These are phyloP conservation scores for Rubia balearica DNA, from an alignment of 305 asterid species.

Conservation along the genomic window DNA sequence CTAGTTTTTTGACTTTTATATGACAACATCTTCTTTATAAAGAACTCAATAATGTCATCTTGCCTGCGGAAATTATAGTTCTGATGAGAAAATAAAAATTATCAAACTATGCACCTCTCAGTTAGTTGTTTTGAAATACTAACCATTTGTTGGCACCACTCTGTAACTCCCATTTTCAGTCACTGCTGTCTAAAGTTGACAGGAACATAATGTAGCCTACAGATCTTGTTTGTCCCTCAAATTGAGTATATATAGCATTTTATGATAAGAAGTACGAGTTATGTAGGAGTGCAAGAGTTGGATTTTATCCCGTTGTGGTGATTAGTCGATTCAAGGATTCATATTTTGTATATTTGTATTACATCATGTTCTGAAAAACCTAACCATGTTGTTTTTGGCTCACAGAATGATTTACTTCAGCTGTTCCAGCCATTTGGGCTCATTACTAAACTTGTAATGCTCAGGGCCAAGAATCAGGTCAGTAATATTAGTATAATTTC, in stretches of 20 bases:
- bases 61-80: neutral
- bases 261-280: neutral
- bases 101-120: neutral
- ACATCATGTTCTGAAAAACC: neutral
- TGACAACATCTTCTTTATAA: neutral
- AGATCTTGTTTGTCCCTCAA: neutral
- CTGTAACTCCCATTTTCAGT: neutral
- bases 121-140: neutral
- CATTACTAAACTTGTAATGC: constrained; percentile 89
- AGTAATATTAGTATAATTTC: constrained; percentile 14
- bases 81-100: no score
- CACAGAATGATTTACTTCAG: constrained; percentile 92
- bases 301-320: neutral
- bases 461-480: constrained; percentile 98
- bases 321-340: neutral
- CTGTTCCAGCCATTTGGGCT: constrained; percentile 96
- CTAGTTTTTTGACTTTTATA: neutral
- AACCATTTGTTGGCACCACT: neutral
- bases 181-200: neutral
- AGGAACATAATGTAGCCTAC: neutral
- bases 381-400: constrained; percentile 5
- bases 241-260: neutral
- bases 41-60: no score
- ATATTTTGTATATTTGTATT: neutral
- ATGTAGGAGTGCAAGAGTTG: neutral